phyloP scores from a whole-genome alignment of 2,329 filamentous ascomycete species.

The Penicillium polonicum region DNA sequence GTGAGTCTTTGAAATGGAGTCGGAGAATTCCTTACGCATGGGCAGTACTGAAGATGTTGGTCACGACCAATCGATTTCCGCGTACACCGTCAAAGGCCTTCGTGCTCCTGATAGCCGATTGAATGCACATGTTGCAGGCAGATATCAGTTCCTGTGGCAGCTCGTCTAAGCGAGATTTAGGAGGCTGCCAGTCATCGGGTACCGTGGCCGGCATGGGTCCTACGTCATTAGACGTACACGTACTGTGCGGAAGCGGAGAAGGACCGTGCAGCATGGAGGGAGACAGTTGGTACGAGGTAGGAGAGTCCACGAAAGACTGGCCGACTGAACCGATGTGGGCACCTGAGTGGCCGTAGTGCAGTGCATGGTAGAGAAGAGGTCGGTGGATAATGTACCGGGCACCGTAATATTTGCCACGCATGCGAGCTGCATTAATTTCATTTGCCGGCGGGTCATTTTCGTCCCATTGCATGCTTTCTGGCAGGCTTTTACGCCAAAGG shows the following conservation, averaged over 20 bases:
- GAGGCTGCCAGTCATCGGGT: constrained; percentile 16
- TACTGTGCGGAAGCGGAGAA: constrained; percentile 28
- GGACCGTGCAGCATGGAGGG: constrained; percentile 32
- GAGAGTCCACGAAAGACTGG: constrained; percentile 31
- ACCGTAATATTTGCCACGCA: constrained; percentile 93
- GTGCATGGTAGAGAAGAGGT: constrained; percentile 65
- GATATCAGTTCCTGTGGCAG: constrained; percentile 41
- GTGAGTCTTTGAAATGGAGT: no score
- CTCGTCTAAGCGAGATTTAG: constrained; percentile 28
- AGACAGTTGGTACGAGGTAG: constrained; percentile 39
- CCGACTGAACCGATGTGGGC: constrained; percentile 16
- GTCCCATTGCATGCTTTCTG: constrained; percentile 57
- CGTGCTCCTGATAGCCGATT: neutral
- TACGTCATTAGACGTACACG: constrained; percentile 36
- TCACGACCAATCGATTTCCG: constrained; percentile 6
- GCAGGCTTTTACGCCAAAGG: constrained; percentile 54
- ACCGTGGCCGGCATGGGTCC: constrained; percentile 25
- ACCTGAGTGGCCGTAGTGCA: constrained; percentile 52
- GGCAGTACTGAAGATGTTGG: constrained; percentile 9
- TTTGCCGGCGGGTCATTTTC: constrained; percentile 68
- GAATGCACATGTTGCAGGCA: constrained; percentile 4
- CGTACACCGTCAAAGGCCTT: constrained; percentile 6
- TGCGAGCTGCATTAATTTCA: constrained; percentile 77
- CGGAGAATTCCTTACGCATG: constrained; percentile 3
- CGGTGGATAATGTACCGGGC: constrained; percentile 86